A percentile compares a stretch with the other conserved stretches of the same genome.
Conservation (phyloP, 768 basidiomycete species). For the Boletales sp. region DNA sequence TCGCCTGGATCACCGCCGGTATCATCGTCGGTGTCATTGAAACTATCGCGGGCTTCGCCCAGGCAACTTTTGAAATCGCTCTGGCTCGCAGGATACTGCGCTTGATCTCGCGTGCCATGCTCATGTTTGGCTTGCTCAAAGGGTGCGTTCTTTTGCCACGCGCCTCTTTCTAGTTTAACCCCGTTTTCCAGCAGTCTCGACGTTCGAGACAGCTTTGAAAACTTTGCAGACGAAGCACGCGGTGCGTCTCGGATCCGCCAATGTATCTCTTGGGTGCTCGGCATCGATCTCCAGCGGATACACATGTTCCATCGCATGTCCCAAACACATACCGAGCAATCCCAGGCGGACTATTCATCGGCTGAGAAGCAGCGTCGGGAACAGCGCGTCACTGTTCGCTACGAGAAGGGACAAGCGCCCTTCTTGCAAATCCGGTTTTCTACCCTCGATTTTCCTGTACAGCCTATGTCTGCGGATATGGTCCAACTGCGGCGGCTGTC, state of each 20-base stretch:
- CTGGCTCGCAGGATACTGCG: conserved; percentile 59
- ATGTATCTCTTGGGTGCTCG: conserved; percentile 41
- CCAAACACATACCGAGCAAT: conserved; percentile 31
- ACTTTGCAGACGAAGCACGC: conserved; percentile 39
- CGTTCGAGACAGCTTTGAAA: conserved; percentile 48
- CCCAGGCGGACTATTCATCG: conserved; percentile 2
- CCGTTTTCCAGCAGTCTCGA: conserved; percentile 41
- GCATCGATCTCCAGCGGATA: conserved; percentile 48
- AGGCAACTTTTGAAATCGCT: conserved; percentile 47
- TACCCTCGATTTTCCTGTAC: conserved; percentile 38
- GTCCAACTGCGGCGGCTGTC: conserved; percentile 13
- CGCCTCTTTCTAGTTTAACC: neutral
- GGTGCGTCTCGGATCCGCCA: conserved; percentile 16
- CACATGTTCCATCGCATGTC: conserved; percentile 56
- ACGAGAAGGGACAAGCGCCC: conserved; percentile 43
- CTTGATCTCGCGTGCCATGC: conserved; percentile 46
- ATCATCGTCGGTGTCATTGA: conserved; percentile 64
- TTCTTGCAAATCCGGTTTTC: conserved; percentile 57
- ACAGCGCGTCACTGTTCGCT: conserved; percentile 50
- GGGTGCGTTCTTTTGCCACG: conserved; percentile 47
- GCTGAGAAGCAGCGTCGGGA: conserved; percentile 8
- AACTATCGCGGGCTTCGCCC: conserved; percentile 58
- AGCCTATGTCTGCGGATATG: conserved; percentile 10
- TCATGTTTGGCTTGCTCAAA: conserved; percentile 62
- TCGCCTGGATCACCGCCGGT: conserved; percentile 61